Base-by-base conservation (phyloP, 805 yeast species). In the Diddensiella santjacobensis region DNA sequence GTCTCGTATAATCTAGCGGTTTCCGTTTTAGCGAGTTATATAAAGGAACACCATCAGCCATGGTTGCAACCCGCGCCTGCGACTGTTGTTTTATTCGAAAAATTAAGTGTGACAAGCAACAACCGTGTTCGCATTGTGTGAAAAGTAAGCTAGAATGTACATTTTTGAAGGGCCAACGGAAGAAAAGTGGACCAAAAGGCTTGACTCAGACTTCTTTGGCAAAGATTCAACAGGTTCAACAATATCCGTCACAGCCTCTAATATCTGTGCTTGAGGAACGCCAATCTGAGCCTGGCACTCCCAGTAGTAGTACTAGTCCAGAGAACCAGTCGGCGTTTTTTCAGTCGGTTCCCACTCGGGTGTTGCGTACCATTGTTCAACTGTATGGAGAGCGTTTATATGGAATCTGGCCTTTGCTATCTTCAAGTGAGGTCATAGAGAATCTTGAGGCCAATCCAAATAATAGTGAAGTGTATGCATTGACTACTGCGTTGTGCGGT, bases 71-170 rank as follows among this genome's bases (percentile, higher is more conserved):
- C 8, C 42, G 46, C 24, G 54, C 54, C 17, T 51, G 54, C 20
- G 54, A 51, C 45, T 42, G 48, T 36, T 51, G 54, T 33, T 30
- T 47, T 22, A 22, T 49, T 15, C 48, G 54, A 15, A 51, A 51
- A 30, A 48, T 51, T 10, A 49, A 49, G 29, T 51, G 54, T 33
- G 42, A 41, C 23, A 45, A 48, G 3, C 26, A 26, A 17, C 45
- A 40, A 20, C 53, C 53, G 8, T 49, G 53, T 24, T 23, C 40
- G 6, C 45, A 42, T n/a, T 49, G 53, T 42, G 44, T 31, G 15
- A 36, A 33, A 24, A 42, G 42, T 37, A 42, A 42, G 13, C 42
- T 49, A 19, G 47, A 45, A 22, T 49, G 53, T 22, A 49, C 53
- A 2, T 49, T 30, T 22, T 22, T 49, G 30, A 40, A 42, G 3